Percentiles rank a stretch among this genome's conserved stretches.
Evolutionary conservation across 495 filamentous ascomycete genomes (phyloP).

Genomic region (Cairneyella variabilis): DNA sequence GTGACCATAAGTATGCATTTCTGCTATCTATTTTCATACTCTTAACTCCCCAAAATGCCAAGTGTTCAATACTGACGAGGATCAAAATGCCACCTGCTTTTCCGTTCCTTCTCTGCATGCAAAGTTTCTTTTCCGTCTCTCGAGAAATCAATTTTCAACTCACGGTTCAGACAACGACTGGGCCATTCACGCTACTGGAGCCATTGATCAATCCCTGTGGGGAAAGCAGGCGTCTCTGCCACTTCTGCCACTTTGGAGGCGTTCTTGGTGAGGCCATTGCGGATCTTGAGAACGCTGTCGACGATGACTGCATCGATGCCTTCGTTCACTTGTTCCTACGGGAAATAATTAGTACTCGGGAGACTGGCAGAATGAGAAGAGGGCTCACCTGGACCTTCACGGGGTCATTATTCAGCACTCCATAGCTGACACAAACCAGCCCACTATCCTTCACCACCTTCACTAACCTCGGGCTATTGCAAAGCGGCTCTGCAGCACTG

Average conservation of each 20-base stretch:
- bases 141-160: background rate
- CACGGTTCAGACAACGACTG: background rate
- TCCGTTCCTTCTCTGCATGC: too few species aligned
- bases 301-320: slow-evolving; percentile 98
- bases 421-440: slow-evolving; percentile 95
- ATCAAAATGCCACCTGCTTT: too few species aligned
- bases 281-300: slow-evolving; percentile 81
- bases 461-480: slow-evolving; percentile 84
- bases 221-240: background rate
- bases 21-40: background rate
- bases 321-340: slow-evolving; percentile 82
- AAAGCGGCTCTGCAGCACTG: slow-evolving; percentile 74
- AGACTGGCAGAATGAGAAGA: background rate
- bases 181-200: background rate
- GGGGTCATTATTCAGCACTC: slow-evolving; percentile 80
- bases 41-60: background rate
- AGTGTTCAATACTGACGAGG: too few species aligned
- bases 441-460: slow-evolving; percentile 94
- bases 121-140: too few species aligned
- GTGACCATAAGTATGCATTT: too few species aligned
- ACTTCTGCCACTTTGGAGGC: slow-evolving; percentile 9
- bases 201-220: background rate
- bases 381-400: slow-evolving; percentile 72
- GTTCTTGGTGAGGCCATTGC: slow-evolving; percentile 42
- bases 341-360: background rate